Evolutionary conservation across 176 grass and related monocot genomes (phyloP).

Genomic region (Areca catechu): DNA sequence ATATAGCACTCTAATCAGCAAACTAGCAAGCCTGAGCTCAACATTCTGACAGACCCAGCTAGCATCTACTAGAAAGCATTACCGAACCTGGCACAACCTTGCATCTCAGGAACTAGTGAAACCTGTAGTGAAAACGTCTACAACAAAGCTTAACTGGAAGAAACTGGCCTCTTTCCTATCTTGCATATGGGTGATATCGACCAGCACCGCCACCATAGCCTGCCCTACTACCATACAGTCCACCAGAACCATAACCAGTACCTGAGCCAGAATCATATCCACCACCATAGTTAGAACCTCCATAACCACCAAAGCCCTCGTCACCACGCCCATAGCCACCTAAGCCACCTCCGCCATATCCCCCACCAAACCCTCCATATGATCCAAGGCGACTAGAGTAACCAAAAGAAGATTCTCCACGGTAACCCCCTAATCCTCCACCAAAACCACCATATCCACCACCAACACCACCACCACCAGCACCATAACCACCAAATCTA

Average conservation of each 20-base stretch:
- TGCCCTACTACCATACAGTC: conserved; percentile 26
- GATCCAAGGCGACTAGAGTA: conserved; percentile 50
- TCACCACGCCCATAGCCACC: conserved; percentile 37
- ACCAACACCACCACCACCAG: conserved; percentile 30
- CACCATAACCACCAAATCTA: conserved; percentile 34
- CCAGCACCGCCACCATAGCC: conserved; percentile 45
- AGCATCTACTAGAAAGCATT: neutral
- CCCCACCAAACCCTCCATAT: conserved; percentile 51
- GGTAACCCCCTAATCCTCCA: conserved; percentile 50
- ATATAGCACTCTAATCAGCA: conserved; percentile 2
- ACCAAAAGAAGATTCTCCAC: conserved; percentile 31
- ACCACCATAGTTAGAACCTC: conserved; percentile 34
- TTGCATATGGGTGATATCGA: conserved; percentile 76
- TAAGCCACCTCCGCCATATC: conserved; percentile 38
- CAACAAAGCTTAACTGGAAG: conserved; percentile 4
- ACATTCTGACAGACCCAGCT: neutral
- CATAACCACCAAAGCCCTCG: conserved; percentile 34
- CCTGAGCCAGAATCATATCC: conserved; percentile 22
- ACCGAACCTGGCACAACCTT: conserved; percentile 7
- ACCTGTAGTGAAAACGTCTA: neutral
- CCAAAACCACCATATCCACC: conserved; percentile 51
- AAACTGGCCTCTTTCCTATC: conserved; percentile 16
- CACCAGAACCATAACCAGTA: conserved; percentile 49
- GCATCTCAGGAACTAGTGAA: conserved; percentile 8
- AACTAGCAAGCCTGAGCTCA: conserved; percentile 14